Conservation (phyloP, 2,329 filamentous ascomycete species). For the Aschersonia sp. region DNA sequence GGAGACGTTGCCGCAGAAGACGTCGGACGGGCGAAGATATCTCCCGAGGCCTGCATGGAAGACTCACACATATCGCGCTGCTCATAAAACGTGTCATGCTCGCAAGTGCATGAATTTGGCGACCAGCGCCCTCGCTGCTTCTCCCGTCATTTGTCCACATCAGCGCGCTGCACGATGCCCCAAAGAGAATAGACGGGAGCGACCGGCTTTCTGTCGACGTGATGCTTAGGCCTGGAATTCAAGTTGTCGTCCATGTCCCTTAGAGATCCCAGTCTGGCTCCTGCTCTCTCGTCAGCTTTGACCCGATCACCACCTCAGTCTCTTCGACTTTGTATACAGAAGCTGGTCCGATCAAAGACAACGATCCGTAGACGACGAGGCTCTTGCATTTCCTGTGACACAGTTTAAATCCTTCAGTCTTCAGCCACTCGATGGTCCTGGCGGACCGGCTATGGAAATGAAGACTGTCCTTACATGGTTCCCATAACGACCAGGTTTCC, state of each 20-base stretch:
- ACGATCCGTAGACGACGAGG: slow-evolving; percentile 28
- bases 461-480: slow-evolving; percentile 19
- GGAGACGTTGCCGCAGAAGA: too few species aligned
- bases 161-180: too few species aligned
- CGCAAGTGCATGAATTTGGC: neutral
- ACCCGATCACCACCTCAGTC: slow-evolving; percentile 26
- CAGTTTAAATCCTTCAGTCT: too few species aligned
- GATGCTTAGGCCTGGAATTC: too few species aligned
- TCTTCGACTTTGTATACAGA: slow-evolving; percentile 29
- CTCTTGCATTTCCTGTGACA: slow-evolving; percentile 23
- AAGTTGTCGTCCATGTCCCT: neutral
- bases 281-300: slow-evolving; percentile 25
- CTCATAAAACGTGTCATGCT: neutral
- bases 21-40: too few species aligned
- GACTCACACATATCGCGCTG: too few species aligned
- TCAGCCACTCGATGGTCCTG: neutral
- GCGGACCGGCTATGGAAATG: neutral
- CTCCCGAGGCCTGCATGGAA: too few species aligned
- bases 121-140: neutral
- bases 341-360: slow-evolving; percentile 29
- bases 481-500: slow-evolving; percentile 30
- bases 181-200: neutral
- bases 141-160: neutral
- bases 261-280: slow-evolving; percentile 25
- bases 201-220: too few species aligned